Percentiles rank a stretch among this genome's conserved stretches.
Conservation (phyloP, 2,329 filamentous ascomycete species). For the Colletotrichum coccodes region DNA sequence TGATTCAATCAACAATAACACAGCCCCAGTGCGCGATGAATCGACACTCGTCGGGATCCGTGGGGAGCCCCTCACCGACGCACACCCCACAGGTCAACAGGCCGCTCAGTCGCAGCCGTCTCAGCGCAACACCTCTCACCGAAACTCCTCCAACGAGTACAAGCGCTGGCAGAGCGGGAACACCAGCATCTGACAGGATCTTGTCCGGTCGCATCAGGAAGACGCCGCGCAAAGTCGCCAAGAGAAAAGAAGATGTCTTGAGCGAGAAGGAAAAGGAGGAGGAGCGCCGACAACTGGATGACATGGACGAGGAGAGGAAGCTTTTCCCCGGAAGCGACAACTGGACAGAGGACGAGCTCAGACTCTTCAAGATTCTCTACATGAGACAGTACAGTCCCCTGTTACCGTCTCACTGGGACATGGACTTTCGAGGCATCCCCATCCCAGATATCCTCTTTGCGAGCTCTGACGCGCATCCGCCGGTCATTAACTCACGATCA, state of each 20-base stretch:
- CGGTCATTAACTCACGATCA: slow-evolving; percentile 50
- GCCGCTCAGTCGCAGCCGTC: slow-evolving; percentile 1
- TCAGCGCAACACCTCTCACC: slow-evolving; percentile 23
- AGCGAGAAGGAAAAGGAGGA: slow-evolving; percentile 27
- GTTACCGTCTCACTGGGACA: slow-evolving; percentile 50
- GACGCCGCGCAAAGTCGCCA: slow-evolving; percentile 10
- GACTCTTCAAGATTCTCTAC: slow-evolving; percentile 53
- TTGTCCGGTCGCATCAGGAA: slow-evolving; percentile 26
- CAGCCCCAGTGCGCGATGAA: not conserved
- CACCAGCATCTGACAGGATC: slow-evolving; percentile 22
- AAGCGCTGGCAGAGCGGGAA: slow-evolving; percentile 23
- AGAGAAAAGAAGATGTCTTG: slow-evolving; percentile 23
- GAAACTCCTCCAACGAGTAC: slow-evolving; percentile 28
- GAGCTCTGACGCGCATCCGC: slow-evolving; percentile 41
- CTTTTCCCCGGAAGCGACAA: slow-evolving; percentile 53
- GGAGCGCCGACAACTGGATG: slow-evolving; percentile 20
- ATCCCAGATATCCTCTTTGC: slow-evolving; percentile 49
- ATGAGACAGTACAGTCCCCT: slow-evolving; percentile 52
- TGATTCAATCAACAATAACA: not conserved
- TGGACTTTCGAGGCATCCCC: slow-evolving; percentile 52
- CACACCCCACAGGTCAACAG: slow-evolving; percentile 13
- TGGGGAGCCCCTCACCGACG: slow-evolving; percentile 10
- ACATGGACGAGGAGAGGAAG: slow-evolving; percentile 55
- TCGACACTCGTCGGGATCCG: slow-evolving; percentile 9
- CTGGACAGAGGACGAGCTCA: slow-evolving; percentile 63